Percentiles rank a stretch among this genome's conserved stretches.
phyloP scores from a whole-genome alignment of 164 flowering plant genomes.

The Tetracentron sinense region DNA sequence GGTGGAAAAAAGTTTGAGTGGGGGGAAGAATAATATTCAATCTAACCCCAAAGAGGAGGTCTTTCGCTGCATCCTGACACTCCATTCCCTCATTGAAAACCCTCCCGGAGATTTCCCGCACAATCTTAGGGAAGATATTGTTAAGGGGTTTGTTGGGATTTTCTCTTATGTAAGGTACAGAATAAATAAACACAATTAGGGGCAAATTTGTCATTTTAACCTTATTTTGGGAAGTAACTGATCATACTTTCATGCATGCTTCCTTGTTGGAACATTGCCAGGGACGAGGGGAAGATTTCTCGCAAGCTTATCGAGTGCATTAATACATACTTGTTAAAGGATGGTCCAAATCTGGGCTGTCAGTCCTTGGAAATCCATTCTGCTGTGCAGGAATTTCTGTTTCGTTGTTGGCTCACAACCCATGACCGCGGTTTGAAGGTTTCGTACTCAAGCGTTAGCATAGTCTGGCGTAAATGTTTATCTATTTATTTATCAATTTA shows the following conservation, averaged over 20 bases:
- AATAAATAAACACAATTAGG: neutral
- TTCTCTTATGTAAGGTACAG: slow-evolving; percentile 61
- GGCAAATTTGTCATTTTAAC: neutral
- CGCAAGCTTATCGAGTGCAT: slow-evolving; percentile 87
- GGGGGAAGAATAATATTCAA: slow-evolving; percentile 28
- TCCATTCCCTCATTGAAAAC: slow-evolving; percentile 85
- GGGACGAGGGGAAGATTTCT: slow-evolving; percentile 83
- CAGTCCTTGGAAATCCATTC: slow-evolving; percentile 66
- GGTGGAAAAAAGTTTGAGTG: slow-evolving; percentile 48
- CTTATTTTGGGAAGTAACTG: slow-evolving; percentile 7
- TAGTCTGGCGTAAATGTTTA: too few relatives aligned
- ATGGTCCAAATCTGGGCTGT: slow-evolving; percentile 86
- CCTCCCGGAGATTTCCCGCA: slow-evolving; percentile 91
- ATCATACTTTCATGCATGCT: slow-evolving; percentile 3
- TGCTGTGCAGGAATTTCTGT: slow-evolving; percentile 60
- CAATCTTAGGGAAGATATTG: slow-evolving; percentile 53
- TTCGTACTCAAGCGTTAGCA: neutral
- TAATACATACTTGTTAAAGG: slow-evolving; percentile 68
- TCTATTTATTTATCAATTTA: too few relatives aligned
- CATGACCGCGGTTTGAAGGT: slow-evolving; percentile 85
- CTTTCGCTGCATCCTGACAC: slow-evolving; percentile 59
- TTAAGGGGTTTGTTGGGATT: slow-evolving; percentile 53
- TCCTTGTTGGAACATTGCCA: slow-evolving; percentile 22
- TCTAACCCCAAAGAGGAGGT: slow-evolving; percentile 61
- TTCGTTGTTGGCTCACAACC: slow-evolving; percentile 64